Evolutionary conservation across 495 filamentous ascomycete species (phyloP).

Genomic region (Cairneyella variabilis): DNA sequence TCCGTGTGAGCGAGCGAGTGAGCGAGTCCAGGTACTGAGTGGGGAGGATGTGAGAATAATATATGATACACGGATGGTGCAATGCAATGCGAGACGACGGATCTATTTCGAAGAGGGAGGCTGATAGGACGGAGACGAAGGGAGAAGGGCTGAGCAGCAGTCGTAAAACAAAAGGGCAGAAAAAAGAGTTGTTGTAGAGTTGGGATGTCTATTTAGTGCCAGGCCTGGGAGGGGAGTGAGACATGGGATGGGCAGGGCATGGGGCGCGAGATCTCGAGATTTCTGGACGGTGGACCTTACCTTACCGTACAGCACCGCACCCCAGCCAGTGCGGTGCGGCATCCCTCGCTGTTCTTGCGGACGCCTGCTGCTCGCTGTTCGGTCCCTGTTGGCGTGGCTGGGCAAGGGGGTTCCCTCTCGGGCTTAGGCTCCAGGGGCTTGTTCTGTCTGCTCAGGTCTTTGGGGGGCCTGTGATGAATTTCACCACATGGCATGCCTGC

Average conservation of each 20-base stretch:
- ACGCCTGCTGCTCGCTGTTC: not conserved
- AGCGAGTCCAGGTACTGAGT: not conserved
- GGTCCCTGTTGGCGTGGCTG: conserved; percentile 3
- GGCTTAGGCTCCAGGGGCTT: not conserved
- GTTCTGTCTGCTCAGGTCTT: not conserved
- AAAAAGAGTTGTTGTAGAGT: not conserved
- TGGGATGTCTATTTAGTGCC: not conserved
- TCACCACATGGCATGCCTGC: too few species aligned
- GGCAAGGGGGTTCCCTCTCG: not conserved
- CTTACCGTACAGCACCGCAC: too few species aligned
- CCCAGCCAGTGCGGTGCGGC: not conserved
- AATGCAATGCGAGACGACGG: not conserved
- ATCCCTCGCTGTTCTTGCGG: conserved; percentile 6
- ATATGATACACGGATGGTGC: not conserved
- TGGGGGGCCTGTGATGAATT: too few species aligned
- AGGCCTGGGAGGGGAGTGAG: not conserved
- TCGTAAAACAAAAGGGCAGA: not conserved
- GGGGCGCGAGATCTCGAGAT: not conserved
- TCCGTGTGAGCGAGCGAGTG: conserved; percentile 5
- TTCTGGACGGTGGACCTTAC: too few species aligned
- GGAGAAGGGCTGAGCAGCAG: not conserved
- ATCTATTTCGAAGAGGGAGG: not conserved
- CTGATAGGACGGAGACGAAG: not conserved
- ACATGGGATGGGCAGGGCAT: not conserved
- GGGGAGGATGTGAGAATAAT: not conserved